These are phyloP conservation scores for sorghum (Sorghum bicolor) DNA, from an alignment of 176 grass and related monocot species.

Conservation along the genomic window DNA sequence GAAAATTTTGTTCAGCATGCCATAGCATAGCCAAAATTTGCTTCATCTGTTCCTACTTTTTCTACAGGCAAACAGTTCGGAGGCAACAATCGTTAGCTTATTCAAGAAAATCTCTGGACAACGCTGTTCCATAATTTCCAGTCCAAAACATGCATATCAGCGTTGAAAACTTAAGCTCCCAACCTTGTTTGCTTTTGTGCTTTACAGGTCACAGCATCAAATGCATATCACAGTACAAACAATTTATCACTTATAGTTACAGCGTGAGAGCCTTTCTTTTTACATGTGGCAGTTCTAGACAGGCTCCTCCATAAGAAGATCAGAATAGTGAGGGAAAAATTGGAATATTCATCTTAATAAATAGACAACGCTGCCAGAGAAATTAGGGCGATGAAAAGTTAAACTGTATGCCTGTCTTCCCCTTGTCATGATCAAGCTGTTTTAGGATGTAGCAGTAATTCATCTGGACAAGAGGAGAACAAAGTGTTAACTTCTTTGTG, in stretches of 20 bases:
- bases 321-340: background rate
- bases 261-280: background rate
- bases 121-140: background rate
- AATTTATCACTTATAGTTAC: slow-evolving; percentile 11
- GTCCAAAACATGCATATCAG: background rate
- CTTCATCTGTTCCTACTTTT: background rate
- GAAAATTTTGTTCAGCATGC: background rate
- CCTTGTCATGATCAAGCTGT: slow-evolving; percentile 68
- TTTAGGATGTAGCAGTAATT: slow-evolving; percentile 91
- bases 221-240: background rate
- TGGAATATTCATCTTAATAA: background rate
- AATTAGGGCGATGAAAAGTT: slow-evolving; percentile 60
- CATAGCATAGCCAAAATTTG: background rate
- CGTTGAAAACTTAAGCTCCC: background rate
- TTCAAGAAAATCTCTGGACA: background rate
- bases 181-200: background rate
- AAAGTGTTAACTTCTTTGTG: background rate
- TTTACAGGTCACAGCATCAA: slow-evolving; percentile 16
- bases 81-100: too few species aligned
- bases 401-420: slow-evolving; percentile 87
- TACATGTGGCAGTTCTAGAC: background rate
- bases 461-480: slow-evolving; percentile 47
- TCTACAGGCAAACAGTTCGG: background rate
- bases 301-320: background rate
- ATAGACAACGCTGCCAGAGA: background rate